These are phyloP conservation scores for Centaurea solstitialis DNA, from an alignment of 129 eudicot genomes.

Conservation along the genomic window DNA sequence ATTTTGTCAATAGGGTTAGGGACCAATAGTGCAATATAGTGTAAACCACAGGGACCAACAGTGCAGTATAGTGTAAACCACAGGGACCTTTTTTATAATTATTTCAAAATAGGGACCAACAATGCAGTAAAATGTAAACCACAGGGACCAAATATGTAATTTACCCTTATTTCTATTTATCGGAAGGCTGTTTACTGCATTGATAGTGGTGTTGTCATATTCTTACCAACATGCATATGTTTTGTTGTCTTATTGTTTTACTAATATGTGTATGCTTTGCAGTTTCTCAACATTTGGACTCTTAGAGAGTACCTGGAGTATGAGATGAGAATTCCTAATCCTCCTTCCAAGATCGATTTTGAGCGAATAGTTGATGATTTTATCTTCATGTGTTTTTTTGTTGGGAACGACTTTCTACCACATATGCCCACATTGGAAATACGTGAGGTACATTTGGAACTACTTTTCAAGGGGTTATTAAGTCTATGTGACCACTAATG, in stretches of 20 bases:
- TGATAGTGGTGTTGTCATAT: neutral
- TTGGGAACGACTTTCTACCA: slow-evolving; percentile 92
- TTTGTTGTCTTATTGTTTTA: neutral
- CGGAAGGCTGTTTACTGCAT: neutral
- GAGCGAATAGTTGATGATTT: slow-evolving; percentile 94
- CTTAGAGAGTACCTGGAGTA: slow-evolving; percentile 89
- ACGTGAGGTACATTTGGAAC: slow-evolving; percentile 72
- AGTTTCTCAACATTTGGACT: slow-evolving; percentile 95
- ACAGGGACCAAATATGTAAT: no score
- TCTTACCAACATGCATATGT: neutral
- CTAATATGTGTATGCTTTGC: slow-evolving; percentile 34
- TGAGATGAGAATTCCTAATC: slow-evolving; percentile 89
- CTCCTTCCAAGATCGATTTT: slow-evolving; percentile 62
- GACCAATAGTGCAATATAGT: no score
- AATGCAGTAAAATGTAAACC: no score
- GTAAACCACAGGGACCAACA: no score
- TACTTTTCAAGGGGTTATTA: neutral
- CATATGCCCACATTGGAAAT: slow-evolving; percentile 99
- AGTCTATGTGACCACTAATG: neutral
- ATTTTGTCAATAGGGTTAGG: no score
- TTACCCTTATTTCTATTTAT: no score
- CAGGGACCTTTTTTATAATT: no score
- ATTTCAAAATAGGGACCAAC: no score
- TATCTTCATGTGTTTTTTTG: slow-evolving; percentile 98
- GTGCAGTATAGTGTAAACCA: no score